A percentile compares a stretch with the other conserved stretches of the same genome.
These are phyloP conservation scores for Crotalaria pallida DNA, from an alignment of 306 rosid species.

Conservation along the genomic window DNA sequence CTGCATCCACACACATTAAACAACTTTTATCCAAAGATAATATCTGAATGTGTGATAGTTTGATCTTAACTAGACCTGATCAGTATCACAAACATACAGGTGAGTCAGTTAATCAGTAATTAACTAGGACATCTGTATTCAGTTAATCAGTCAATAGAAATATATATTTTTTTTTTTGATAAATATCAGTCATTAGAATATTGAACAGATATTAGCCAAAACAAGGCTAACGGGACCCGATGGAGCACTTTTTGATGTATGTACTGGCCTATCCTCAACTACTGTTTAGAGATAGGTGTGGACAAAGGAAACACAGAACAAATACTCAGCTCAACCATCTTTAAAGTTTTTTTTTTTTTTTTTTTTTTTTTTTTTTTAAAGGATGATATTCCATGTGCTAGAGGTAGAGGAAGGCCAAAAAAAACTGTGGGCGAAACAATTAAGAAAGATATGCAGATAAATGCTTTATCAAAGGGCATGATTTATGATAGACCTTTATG, in stretches of 20 bases:
- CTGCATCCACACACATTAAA: slow-evolving; percentile 32
- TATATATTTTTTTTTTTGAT: too few species aligned
- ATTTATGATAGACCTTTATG: too few species aligned
- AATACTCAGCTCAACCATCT: background rate
- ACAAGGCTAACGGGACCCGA: background rate
- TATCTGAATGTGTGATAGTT: slow-evolving; percentile 4
- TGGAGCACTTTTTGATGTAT: background rate
- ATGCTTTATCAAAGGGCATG: too few species aligned
- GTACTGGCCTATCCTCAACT: background rate
- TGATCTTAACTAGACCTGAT: background rate
- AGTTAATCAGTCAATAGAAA: background rate
- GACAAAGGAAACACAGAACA: background rate
- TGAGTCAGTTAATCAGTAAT: background rate
- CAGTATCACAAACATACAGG: background rate
- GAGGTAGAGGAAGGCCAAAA: too few species aligned
- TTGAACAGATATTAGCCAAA: slow-evolving; percentile 11
- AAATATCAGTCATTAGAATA: too few species aligned
- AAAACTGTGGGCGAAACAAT: too few species aligned
- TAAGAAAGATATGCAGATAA: too few species aligned
- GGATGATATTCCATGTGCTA: too few species aligned
- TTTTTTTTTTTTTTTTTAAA: too few species aligned
- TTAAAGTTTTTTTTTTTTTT: too few species aligned
- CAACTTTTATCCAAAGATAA: background rate
- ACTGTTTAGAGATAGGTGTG: background rate
- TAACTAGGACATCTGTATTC: background rate